Evolutionary conservation across 2,329 filamentous ascomycete species (phyloP).

Genomic region (Penicillium aurantiogriseum): DNA sequence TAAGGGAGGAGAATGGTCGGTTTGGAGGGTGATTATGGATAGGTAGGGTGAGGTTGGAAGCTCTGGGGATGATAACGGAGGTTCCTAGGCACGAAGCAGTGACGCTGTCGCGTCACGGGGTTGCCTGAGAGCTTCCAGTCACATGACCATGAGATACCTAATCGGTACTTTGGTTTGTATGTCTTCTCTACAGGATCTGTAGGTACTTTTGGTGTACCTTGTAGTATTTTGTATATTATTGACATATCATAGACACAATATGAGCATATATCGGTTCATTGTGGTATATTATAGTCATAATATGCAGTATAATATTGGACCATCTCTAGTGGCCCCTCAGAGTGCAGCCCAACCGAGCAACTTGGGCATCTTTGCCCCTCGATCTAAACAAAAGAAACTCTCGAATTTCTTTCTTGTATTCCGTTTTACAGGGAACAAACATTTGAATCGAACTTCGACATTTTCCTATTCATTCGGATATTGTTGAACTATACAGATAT

Average conservation of each 20-base stretch:
- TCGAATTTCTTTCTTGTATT: neutral
- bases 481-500: neutral
- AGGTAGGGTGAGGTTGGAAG: slow-evolving; percentile 19
- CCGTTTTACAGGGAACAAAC: neutral
- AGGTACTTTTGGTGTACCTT: neutral
- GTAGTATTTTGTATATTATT: neutral
- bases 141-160: slow-evolving; percentile 13
- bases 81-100: slow-evolving; percentile 13
- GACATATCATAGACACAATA: neutral
- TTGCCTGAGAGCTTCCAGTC: slow-evolving; percentile 28
- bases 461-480: neutral
- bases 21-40: slow-evolving; percentile 1
- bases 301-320: neutral
- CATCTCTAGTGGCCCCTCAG: neutral
- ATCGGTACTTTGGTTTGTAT: neutral
- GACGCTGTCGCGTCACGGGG: slow-evolving; percentile 33
- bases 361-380: slow-evolving; percentile 17
- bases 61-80: slow-evolving; percentile 21
- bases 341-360: slow-evolving; percentile 19
- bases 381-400: neutral
- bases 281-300: neutral
- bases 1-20: neutral
- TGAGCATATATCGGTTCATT: neutral
- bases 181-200: neutral
- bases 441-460: neutral